Base-by-base conservation (phyloP, 2,329 filamentous ascomycete species). In the Fusarium sterilihyphosum region DNA sequence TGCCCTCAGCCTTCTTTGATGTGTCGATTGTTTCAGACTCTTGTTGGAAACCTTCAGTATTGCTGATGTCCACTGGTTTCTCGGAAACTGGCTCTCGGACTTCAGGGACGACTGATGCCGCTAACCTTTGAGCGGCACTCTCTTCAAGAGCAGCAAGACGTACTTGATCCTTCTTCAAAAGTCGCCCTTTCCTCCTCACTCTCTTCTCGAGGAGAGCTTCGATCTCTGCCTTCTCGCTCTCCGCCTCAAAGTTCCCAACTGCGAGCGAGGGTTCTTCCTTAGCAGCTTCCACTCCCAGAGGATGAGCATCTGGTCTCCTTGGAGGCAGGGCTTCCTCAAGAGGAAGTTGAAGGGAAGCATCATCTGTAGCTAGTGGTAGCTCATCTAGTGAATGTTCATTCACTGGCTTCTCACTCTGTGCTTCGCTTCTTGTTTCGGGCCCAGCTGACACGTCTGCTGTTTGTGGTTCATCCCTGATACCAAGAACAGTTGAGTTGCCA, bases 201-300 rank as follows among this genome's bases (percentile, higher is more conserved):
- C 72, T 87, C 77, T 87, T 88, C 46, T 83, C 82, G 53, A 83
- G 84, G 14, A 85, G 79, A 7, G 77, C 68, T n/a, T 78, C 81
- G 6, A 84, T 77, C 57, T 85, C 82, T 43, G 76, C 70, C 43
- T 79, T 77, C 60, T 82, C 77, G 26, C 53, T 71, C 14, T 71
- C 78, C 35, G 61, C 67, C 35, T 77, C 67, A 20, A 61, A 61
- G 9, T 75, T 70, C n/a, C 73, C 78, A 18, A 73, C 78, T 35
- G 79, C 77, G 16, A 63, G 69, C 14, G 73, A 65, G 43, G 78
- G 73, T 50, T 69, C 63, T 26, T 78, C 73, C 41, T 75, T 70
- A 2, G 70, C 70, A 62, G 77, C 54, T 26, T 56, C 59, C 18
- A 57, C 43, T 54, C 47, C 74, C 29, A 66, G 73, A 16, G 56